These are phyloP conservation scores for Colletotrichum sp. DNA, from an alignment of 2,329 filamentous ascomycete species.

Conservation along the genomic window DNA sequence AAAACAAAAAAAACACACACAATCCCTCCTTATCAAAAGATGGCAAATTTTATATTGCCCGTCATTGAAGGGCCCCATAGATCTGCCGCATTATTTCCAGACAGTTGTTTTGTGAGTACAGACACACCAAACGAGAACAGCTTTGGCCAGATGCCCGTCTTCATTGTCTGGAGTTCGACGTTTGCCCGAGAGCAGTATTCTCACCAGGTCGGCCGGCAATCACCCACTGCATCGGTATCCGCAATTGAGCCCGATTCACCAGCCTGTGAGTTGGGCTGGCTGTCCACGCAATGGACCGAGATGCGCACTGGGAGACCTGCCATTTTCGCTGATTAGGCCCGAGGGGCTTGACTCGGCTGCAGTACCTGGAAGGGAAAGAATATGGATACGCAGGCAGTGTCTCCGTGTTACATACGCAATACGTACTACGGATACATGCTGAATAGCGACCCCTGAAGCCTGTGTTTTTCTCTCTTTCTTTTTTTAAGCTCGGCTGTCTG, in stretches of 20 bases:
- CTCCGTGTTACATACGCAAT: neutral
- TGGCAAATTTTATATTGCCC: conserved; percentile 15
- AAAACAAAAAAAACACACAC: neutral
- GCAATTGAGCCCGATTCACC: neutral
- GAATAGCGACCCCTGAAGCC: conserved; percentile 2
- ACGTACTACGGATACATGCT: neutral
- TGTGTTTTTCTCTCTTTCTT: conserved; percentile 7
- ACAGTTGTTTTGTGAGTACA: neutral
- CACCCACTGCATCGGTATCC: neutral
- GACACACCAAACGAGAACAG: neutral
- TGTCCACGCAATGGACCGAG: neutral
- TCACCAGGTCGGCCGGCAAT: neutral
- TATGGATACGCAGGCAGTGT: neutral
- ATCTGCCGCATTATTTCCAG: conserved; percentile 16
- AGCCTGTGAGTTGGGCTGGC: neutral
- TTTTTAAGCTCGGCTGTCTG: conserved; percentile 21
- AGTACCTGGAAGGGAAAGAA: neutral
- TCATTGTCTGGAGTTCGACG: neutral
- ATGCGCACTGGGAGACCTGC: neutral
- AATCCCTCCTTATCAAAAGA: conserved; percentile 1
- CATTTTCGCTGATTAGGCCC: conserved; percentile 1
- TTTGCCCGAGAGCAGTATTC: neutral
- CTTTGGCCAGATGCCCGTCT: neutral
- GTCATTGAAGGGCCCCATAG: conserved; percentile 8
- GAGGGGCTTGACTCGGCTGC: conserved; percentile 18